Base-by-base conservation (phyloP, 495 filamentous ascomycete genomes). In the Aspergillus cavernicola region DNA sequence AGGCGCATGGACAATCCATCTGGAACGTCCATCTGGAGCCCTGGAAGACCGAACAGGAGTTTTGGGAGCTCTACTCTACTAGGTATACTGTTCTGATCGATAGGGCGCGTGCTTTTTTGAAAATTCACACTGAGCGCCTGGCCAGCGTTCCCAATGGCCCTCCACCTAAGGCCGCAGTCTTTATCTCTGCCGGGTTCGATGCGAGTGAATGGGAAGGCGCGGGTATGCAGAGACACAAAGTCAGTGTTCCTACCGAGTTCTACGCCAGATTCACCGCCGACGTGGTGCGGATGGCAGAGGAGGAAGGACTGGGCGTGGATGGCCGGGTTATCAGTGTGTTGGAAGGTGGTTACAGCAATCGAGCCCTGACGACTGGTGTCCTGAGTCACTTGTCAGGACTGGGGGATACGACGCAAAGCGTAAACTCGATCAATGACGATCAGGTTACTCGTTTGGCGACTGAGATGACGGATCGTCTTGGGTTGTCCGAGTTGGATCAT, bases 21-120 rank as follows among this genome's bases (percentile, higher is more conserved):
- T 97, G 92, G 87, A 98, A 98, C 60, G 81, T 96, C n/a, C 95
- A 98, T 63, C 69, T 98, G 8, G 83, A 95, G 57, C 75, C 85
- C 0, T 98, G 93, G 88, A 87, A 86, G 53, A 87, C 79, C 0
- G 78, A 86, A 29, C 72, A 77, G 1, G 88, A 96, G 8, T 98
- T 98, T 61, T 98, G 95, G 91, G 75, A 78, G 15, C 64, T 95
- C 15, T 98, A 98, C 61, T 80, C 86, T 54, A 78, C 74, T 7
- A 85, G 83, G 52, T 98, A 98, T 62, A 72, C 73, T 2, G 63
- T 84, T 0, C 66, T 98, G 48, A 74, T 98, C 10, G 78, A 88
- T 0, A 96, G 95, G 71, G 84, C 90, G 10, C 84, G 90, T 16
- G 70, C 67, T 4, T 98, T 88, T 55, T 74, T 98, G 13, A 79